Conservation (phyloP, 2,329 filamentous ascomycete genomes). For the Ophiostoma sp. region DNA sequence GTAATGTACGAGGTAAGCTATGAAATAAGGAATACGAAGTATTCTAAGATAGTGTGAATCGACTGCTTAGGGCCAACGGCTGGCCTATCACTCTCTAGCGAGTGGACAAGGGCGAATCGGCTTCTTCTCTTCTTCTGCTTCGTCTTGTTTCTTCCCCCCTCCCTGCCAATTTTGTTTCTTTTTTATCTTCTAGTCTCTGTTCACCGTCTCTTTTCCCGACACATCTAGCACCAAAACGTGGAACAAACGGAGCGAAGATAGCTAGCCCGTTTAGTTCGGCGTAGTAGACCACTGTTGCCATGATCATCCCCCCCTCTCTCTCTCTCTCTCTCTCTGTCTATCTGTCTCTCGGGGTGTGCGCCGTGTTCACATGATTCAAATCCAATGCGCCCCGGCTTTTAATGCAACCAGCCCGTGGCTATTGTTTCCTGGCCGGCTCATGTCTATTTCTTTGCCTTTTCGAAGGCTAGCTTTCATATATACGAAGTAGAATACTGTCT, state of each 20-base stretch:
- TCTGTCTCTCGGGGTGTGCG: neutral
- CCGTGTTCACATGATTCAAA: slow-evolving; percentile 20
- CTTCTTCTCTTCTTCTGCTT: neutral
- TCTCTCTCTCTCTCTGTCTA: neutral
- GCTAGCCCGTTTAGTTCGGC: neutral
- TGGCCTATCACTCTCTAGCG: neutral
- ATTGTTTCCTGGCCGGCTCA: neutral
- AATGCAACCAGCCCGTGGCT: slow-evolving; percentile 1
- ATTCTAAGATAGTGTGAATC: neutral
- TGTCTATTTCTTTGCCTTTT: neutral
- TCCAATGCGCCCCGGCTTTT: slow-evolving; percentile 17
- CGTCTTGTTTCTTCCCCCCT: neutral
- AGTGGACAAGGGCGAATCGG: neutral
- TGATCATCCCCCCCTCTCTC: neutral
- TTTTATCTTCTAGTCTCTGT: no score
- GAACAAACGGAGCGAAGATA: neutral
- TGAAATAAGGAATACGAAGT: neutral
- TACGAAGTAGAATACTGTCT: neutral
- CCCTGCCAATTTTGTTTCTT: neutral
- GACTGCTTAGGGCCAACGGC: neutral
- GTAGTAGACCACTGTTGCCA: slow-evolving; percentile 1
- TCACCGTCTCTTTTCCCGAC: no score
- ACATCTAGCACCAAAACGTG: neutral
- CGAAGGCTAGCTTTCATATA: neutral
- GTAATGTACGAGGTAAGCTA: neutral